Conservation (phyloP, 2,329 filamentous ascomycete genomes). For the Thelonectria olida region DNA sequence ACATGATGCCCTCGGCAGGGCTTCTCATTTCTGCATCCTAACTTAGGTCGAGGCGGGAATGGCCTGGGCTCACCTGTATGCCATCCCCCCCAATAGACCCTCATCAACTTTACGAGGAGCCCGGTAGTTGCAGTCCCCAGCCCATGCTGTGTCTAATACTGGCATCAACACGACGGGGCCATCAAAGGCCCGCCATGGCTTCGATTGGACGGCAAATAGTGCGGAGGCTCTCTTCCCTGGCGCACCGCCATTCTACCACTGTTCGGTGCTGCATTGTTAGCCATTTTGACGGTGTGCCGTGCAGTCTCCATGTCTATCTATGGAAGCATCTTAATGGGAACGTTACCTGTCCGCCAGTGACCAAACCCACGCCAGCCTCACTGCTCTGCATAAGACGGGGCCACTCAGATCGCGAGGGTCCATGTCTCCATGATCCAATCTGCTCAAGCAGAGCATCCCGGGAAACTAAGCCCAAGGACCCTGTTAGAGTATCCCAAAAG, state of each 20-base stretch:
- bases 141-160: constrained; percentile 21
- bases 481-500: not conserved
- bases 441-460: constrained; percentile 4
- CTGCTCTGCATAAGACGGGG: constrained; percentile 33
- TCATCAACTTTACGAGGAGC: not conserved
- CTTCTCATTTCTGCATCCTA: constrained; percentile 1
- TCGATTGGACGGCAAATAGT: constrained; percentile 19
- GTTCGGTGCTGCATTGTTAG: constrained; percentile 17
- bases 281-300: constrained; percentile 12
- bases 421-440: constrained; percentile 6
- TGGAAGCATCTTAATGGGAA: constrained; percentile 27
- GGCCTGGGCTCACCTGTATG: constrained; percentile 9
- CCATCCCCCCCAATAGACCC: not conserved
- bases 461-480: constrained; percentile 11
- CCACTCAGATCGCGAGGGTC: constrained; percentile 24
- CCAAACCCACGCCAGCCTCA: constrained; percentile 24
- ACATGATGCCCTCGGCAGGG: not conserved
- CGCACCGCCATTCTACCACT: constrained; percentile 9
- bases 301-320: constrained; percentile 21
- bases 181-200: constrained; percentile 16
- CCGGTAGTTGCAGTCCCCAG: constrained; percentile 19
- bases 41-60: not conserved
- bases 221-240: not conserved
- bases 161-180: constrained; percentile 11
- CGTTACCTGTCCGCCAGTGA: constrained; percentile 18